Evolutionary conservation across 2,329 filamentous ascomycete species (phyloP).

Genomic region (Orbilia javanica): DNA sequence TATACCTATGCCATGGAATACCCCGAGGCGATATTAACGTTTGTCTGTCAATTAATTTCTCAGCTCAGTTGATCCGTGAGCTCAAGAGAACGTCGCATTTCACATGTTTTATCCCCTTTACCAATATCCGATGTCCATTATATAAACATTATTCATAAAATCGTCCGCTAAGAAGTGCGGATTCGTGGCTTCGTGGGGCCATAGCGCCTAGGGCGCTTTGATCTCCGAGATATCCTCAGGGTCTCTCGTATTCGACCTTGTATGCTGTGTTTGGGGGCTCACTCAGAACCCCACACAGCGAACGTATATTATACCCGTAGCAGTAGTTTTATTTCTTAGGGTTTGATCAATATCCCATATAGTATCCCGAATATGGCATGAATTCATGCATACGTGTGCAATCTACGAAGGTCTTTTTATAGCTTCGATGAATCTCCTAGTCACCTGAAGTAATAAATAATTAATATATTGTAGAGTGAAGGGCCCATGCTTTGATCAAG

Average conservation of each 20-base stretch:
- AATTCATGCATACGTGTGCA: not conserved
- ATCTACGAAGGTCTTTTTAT: conserved; percentile 14
- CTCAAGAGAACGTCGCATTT: not conserved
- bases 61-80: not conserved
- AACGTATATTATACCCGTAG: not conserved
- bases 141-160: conserved; percentile 9
- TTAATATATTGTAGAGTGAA: too few relatives aligned
- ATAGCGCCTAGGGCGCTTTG: conserved; percentile 13
- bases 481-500: not conserved
- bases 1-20: too few relatives aligned
- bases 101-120: conserved; percentile 19
- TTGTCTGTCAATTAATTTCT: not conserved
- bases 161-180: not conserved
- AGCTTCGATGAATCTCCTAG: not conserved
- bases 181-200: not conserved
- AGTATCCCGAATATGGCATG: conserved; percentile 10
- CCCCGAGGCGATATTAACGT: not conserved
- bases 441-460: too few relatives aligned
- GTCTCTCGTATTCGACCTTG: not conserved
- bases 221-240: not conserved
- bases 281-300: not conserved
- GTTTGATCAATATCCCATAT: not conserved
- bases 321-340: not conserved
- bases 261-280: not conserved
- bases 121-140: not conserved